Base-by-base conservation (phyloP, 148 eudicot species). In the Dysphania ambrosioides region DNA sequence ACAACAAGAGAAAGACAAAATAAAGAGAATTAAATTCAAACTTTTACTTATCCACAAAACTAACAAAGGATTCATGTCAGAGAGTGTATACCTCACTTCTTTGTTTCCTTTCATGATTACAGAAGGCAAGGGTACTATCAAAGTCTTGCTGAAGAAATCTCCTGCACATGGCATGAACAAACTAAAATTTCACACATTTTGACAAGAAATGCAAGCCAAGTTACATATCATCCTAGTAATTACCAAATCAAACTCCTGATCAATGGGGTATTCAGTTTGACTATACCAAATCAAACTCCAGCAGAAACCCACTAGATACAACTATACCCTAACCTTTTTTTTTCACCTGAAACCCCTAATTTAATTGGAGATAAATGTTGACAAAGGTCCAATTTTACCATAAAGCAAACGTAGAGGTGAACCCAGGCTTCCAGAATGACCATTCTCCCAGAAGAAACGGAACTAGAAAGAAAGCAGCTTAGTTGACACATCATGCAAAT, bases 91-190 rank as follows among this genome's bases (percentile, higher is more conserved):
- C 98, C 98, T 90, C 97, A 64, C 84, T 85, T 87, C 90, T 85
- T 84, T 95, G 98, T 80, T 83, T 91, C 78, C 97, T 82, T 86
- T 93, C 97, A 51, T 89, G 88, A 81, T 93, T 94, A 49, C 87
- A 86, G 74, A 83, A 92, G 66, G 98, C 97, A 74, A 95, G 93
- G 65, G 92, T 90, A 71, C 89, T 72, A 78, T 95, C 98, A 75
- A 95, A 95, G 83, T 92, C 97, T 75, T 86, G 97, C 87, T 92
- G 97, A 82, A 87, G 88, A 85, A 78, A 78, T 79, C 87, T 92
- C 87, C 98, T 95, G 88, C 76, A 75, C 24, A 76, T 31, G 75
- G 53, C 58, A 58, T 15, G 32, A 63, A 70, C 12, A 78, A 21
- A 71, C 23, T 62, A 72, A 79, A 72, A 57, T 21, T 55, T 32